Conservation (phyloP, 2,329 filamentous ascomycete genomes). For the Arthrinium puccinioides region DNA sequence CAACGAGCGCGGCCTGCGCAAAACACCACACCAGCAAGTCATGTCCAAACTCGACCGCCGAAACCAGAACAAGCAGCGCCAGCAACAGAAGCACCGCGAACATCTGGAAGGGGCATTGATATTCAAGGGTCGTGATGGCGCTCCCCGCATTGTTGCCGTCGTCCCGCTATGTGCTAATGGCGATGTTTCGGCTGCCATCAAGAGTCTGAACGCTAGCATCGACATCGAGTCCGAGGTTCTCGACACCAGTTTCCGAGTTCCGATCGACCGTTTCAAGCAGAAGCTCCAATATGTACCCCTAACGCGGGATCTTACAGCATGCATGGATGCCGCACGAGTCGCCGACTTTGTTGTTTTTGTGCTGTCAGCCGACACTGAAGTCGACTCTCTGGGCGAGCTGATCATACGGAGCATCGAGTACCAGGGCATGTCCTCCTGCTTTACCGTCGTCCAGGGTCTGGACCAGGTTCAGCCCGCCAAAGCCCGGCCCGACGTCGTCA, state of each 20-base stretch:
- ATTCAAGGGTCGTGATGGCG: constrained; percentile 80
- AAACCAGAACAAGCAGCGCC: constrained; percentile 90
- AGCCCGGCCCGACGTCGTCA: constrained; percentile 65
- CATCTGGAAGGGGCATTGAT: constrained; percentile 72
- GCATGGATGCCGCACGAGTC: constrained; percentile 76
- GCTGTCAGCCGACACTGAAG: constrained; percentile 74
- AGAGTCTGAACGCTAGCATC: constrained; percentile 67
- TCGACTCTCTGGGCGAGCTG: constrained; percentile 77
- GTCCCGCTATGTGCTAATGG: constrained; percentile 74
- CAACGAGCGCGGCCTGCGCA: constrained; percentile 66
- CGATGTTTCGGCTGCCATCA: constrained; percentile 60
- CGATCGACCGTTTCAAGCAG: constrained; percentile 89
- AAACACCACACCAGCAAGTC: constrained; percentile 90
- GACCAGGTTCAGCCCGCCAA: constrained; percentile 75
- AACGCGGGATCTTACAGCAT: constrained; percentile 65
- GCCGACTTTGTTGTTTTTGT: constrained; percentile 90
- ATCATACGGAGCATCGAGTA: constrained; percentile 83
- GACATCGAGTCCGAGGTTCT: constrained; percentile 65
- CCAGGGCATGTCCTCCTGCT: constrained; percentile 89
- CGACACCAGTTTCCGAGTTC: constrained; percentile 54
- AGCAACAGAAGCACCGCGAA: constrained; percentile 75
- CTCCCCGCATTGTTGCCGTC: constrained; percentile 80
- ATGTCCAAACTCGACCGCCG: constrained; percentile 95
- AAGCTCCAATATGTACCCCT: constrained; percentile 79
- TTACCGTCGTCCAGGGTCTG: constrained; percentile 75